A percentile compares a stretch with the other conserved stretches of the same genome.
These are phyloP conservation scores for Malassezia nana DNA, from an alignment of 1,284 basidiomycete genomes.

Conservation along the genomic window DNA sequence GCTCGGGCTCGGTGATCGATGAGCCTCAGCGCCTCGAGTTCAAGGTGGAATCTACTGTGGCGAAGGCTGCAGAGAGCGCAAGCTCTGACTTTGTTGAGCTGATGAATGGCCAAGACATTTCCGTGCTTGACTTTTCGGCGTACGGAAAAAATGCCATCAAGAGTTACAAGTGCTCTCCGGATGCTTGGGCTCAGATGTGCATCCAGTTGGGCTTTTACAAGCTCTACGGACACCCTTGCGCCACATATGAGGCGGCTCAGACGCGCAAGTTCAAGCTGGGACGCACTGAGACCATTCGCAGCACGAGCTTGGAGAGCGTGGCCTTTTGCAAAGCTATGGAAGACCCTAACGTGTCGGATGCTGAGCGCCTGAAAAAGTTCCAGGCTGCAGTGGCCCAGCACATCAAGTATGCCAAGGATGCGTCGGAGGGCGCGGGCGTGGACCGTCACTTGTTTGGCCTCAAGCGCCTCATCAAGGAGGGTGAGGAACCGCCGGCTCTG, in stretches of 20 bases:
- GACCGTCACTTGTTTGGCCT: slow-evolving; percentile 89
- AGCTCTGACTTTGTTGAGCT: slow-evolving; percentile 66
- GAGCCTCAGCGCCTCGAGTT: slow-evolving; percentile 64
- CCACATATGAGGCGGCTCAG: slow-evolving; percentile 86
- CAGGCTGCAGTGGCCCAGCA: slow-evolving; percentile 70
- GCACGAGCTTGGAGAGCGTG: slow-evolving; percentile 69
- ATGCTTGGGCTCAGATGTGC: slow-evolving; percentile 85
- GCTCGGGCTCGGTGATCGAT: slow-evolving; percentile 53
- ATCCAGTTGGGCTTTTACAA: slow-evolving; percentile 90
- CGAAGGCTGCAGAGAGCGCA: slow-evolving; percentile 55
- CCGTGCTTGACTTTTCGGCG: slow-evolving; percentile 73
- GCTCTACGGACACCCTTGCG: slow-evolving; percentile 66
- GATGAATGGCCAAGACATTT: slow-evolving; percentile 68
- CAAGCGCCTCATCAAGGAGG: slow-evolving; percentile 68
- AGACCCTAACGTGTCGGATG: slow-evolving; percentile 54
- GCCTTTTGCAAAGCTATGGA: slow-evolving; percentile 83
- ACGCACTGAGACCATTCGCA: slow-evolving; percentile 86
- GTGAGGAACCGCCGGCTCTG: slow-evolving; percentile 66
- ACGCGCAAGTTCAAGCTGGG: slow-evolving; percentile 85
- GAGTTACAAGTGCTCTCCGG: slow-evolving; percentile 75
- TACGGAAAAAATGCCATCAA: slow-evolving; percentile 88
- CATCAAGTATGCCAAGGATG: slow-evolving; percentile 75
- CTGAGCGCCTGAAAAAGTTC: slow-evolving; percentile 62
- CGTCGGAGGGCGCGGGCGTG: slow-evolving; percentile 86
- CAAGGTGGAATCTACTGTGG: slow-evolving; percentile 56